Evolutionary conservation across 1,284 basidiomycete genomes (phyloP).

Genomic region (Cryptococcus sp.): DNA sequence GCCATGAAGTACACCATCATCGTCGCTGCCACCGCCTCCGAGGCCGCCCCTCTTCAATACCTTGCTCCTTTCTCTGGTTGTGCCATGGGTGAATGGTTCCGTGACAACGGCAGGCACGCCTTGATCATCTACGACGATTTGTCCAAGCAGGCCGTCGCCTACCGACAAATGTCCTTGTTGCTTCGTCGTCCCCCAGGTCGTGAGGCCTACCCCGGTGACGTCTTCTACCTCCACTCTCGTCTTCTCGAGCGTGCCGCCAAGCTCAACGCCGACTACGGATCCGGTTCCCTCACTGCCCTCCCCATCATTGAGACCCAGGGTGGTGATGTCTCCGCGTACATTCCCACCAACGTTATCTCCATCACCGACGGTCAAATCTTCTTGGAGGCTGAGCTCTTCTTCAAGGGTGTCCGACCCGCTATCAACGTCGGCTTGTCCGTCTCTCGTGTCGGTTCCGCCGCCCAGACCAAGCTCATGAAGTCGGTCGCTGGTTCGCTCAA

Average conservation of each 20-base stretch:
- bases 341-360: conserved; percentile 82
- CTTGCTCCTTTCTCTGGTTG: conserved; percentile 99
- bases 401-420: conserved; percentile 98
- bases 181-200: conserved; percentile 99
- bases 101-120: conserved; percentile 95
- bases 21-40: conserved; percentile 97
- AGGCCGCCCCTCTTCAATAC: conserved; percentile 98
- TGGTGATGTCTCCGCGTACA: conserved; percentile 99
- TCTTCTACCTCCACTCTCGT: conserved; percentile 99
- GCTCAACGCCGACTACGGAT: conserved; percentile 98
- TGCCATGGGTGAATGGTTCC: conserved; percentile 99
- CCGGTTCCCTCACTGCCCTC: conserved; percentile 95
- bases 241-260: conserved; percentile 99
- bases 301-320: conserved; percentile 99
- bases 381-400: conserved; percentile 99
- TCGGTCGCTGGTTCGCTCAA: conserved; percentile 99
- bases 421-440: conserved; percentile 99
- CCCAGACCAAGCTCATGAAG: conserved; percentile 99
- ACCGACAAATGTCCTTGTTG: conserved; percentile 99
- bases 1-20: conserved; percentile 99
- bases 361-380: conserved; percentile 98
- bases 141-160: conserved; percentile 99
- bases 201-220: conserved; percentile 99
- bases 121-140: conserved; percentile 99
- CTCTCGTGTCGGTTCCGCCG: conserved; percentile 98